phyloP scores from a whole-genome alignment of 495 filamentous ascomycete species.

The Melanomma pulvis-pyrius region DNA sequence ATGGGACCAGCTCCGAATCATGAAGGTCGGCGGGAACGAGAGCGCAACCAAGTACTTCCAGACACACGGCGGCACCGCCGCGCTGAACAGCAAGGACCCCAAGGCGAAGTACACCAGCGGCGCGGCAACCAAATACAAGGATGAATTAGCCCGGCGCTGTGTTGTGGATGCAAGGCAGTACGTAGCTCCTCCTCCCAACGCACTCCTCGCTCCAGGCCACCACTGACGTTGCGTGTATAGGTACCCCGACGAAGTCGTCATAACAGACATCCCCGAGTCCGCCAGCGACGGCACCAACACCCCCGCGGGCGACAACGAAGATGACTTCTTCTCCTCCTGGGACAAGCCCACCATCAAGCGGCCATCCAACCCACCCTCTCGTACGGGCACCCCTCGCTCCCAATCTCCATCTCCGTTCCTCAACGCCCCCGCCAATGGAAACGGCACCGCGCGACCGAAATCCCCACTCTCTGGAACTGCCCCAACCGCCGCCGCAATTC shows the following conservation, averaged over 20 bases:
- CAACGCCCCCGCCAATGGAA: constrained; percentile 68
- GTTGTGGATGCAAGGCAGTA: constrained; percentile 80
- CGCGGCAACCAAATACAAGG: constrained; percentile 92
- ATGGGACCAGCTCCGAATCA: constrained; percentile 96
- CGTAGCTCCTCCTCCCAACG: constrained; percentile 35
- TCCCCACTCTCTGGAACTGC: constrained; percentile 73
- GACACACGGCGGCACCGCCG: constrained; percentile 88
- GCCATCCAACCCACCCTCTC: constrained; percentile 89
- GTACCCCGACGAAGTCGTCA: constrained; percentile 82
- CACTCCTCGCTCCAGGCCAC: constrained; percentile 1
- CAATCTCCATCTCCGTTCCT: constrained; percentile 89
- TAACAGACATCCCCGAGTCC: constrained; percentile 71
- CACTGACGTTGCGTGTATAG: constrained; percentile 49
- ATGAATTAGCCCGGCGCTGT: constrained; percentile 83
- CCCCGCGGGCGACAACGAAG: constrained; percentile 74
- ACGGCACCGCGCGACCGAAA: constrained; percentile 70
- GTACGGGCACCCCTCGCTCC: constrained; percentile 82
- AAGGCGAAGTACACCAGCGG: constrained; percentile 95
- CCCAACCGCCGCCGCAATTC: constrained; percentile 62
- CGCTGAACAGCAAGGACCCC: constrained; percentile 89
- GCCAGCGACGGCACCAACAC: constrained; percentile 63
- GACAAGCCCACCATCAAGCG: constrained; percentile 97
- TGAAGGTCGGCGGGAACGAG: constrained; percentile 99
- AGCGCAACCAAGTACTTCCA: constrained; percentile 98
- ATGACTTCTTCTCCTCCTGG: constrained; percentile 99